These are phyloP conservation scores for Candida buenavistaensis DNA, from an alignment of 1,139 yeast genomes.

Conservation along the genomic window DNA sequence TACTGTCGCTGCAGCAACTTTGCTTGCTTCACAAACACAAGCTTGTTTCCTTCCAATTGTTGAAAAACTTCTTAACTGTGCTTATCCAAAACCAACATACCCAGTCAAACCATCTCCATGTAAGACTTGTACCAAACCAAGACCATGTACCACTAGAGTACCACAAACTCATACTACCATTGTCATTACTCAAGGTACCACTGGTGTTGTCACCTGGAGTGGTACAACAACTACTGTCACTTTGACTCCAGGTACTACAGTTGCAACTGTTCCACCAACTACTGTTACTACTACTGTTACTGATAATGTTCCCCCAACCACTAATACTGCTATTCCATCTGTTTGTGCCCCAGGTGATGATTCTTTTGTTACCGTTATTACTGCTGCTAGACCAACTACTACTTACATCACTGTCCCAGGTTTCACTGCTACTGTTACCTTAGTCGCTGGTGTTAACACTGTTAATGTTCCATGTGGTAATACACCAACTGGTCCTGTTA, in stretches of 20 bases:
- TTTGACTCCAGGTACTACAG: conserved; percentile 3
- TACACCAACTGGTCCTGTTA: conserved; percentile 1
- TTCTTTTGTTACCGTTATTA: not conserved
- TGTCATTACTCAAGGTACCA: conserved; percentile 2
- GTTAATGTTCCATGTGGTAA: conserved; percentile 1
- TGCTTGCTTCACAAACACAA: conserved; percentile 3
- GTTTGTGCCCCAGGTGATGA: too few relatives aligned
- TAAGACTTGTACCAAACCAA: not conserved
- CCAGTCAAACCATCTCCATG: not conserved
- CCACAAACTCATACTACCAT: conserved; percentile 3
- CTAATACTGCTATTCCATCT: conserved; percentile 2
- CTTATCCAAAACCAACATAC: conserved; percentile 1
- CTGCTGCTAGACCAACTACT: conserved; percentile 1
- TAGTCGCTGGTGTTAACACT: conserved; percentile 1
- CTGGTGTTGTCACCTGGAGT: conserved; percentile 6
- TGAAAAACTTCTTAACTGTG: conserved; percentile 6
- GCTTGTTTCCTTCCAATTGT: conserved; percentile 5
- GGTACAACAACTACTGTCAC: conserved; percentile 4
- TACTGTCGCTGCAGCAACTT: conserved; percentile 5
- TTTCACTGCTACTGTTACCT: conserved; percentile 2
- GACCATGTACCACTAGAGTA: conserved; percentile 4
- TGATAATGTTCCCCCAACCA: not conserved
- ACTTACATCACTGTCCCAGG: conserved; percentile 1
- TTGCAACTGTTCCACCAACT: conserved; percentile 5
- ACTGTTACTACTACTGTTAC: conserved; percentile 4